A percentile compares a stretch with the other conserved stretches of the same genome.
phyloP scores from a whole-genome alignment of 352 stramenopile species.

The Phytophthora fragariaefolia region DNA sequence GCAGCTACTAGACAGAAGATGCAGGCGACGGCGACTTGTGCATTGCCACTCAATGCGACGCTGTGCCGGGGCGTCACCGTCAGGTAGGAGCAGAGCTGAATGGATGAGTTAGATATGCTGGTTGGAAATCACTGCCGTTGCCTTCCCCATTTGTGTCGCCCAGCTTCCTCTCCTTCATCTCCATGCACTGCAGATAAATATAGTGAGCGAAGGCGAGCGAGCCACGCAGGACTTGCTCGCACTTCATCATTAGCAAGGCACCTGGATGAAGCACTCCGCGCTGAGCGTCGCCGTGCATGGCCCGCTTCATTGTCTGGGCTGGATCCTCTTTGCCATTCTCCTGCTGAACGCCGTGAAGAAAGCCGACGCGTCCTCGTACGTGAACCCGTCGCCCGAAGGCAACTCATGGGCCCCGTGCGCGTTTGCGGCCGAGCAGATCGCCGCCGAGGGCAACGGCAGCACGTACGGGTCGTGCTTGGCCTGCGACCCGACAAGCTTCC shows the following conservation, averaged over 20 bases:
- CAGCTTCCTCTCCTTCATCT: background rate
- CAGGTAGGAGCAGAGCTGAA: conserved; percentile 26
- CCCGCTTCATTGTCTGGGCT: conserved; percentile 18
- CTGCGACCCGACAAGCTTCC: conserved; percentile 57
- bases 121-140: conserved; percentile 17
- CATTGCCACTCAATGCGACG: background rate
- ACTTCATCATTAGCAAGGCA: conserved; percentile 1
- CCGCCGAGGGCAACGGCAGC: conserved; percentile 61
- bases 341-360: conserved; percentile 26
- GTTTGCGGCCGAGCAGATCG: conserved; percentile 57
- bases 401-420: conserved; percentile 67
- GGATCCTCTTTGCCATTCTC: conserved; percentile 25
- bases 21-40: background rate
- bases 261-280: conserved; percentile 17
- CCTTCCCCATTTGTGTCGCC: conserved; percentile 8
- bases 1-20: conserved; percentile 72
- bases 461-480: conserved; percentile 71
- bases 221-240: background rate
- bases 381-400: conserved; percentile 63
- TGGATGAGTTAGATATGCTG: conserved; percentile 28
- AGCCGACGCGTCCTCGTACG: conserved; percentile 36
- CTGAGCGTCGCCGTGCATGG: conserved; percentile 15
- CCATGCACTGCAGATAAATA: conserved; percentile 17
- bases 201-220: conserved; percentile 6
- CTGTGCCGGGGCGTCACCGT: background rate